Evolutionary conservation across 2,329 filamentous ascomycete genomes (phyloP), one percentile per base, ranked within the genome.

Genomic region (Peltaster fructicola): DNA sequence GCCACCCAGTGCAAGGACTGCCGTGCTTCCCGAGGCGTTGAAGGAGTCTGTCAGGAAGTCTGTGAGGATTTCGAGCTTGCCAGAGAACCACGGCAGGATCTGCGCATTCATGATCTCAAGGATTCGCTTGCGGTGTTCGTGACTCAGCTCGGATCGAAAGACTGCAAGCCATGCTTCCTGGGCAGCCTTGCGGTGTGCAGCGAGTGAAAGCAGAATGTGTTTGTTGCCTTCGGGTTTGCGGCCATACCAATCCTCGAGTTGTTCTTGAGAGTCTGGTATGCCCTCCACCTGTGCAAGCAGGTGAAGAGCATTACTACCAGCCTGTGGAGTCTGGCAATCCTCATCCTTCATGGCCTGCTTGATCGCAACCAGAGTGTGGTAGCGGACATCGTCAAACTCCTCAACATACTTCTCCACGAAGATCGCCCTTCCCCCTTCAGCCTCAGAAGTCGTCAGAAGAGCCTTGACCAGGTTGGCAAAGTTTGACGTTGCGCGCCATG

Each of bases 41-140:
- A 91, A 95, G 15, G 74, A 90, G 53, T 88, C 80, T n/a, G 82
- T 92, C 27, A 98, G 57, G 51, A 95, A 98, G 55, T 98, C 88
- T 63, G 92, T 82, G 16, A 98, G 64, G 19, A 91, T 63, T 44
- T 95, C 85, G 2, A 82, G 76, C 33, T 81, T 78, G 23, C 62
- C 65, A 14, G 38, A 23, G 52, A 95, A 92, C 78, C 81, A 91
- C 1, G 85, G 84, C 13, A 78, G 76, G 38, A 93, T 80, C 16
- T 71, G 71, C 20, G 68, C 67, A 2, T 79, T 72, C 53, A 90
- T 74, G 32, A 76, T 65, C 31, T 68, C 65, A 23, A 98, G 61
- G 3, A 92, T 63, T 23, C 61, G 59, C 48, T 95, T 95, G 25
- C 78, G 73, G 46, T 91, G 76, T 9, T 75, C 65, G 34, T 73